Base-by-base conservation (phyloP, 768 basidiomycete species). In the Mycena vitilis region DNA sequence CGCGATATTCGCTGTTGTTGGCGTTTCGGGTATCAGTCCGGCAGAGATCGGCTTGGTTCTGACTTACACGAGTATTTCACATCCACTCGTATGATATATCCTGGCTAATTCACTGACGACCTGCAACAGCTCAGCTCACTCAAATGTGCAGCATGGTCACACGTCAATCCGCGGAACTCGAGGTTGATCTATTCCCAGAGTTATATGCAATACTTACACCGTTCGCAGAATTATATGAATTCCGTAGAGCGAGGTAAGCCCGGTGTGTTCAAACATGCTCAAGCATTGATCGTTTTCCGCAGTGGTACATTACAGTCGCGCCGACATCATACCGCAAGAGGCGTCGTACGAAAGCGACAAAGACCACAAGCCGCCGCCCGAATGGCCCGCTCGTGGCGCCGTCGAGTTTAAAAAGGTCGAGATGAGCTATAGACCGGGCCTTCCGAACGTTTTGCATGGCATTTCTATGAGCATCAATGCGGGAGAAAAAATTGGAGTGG, bases 401-500 rank as follows among this genome's bases (percentile, higher is more conserved):
- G 85, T 95, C 72, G 82, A 86, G 55, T 89, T 94, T 77, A 81
- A 88, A 25, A 78, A 91, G 42, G 81, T 90, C 25, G 74, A 79
- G 6, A 85, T 91, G 86, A 81, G 81, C 20, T 94, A 95, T 74
- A 81, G 93, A 23, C 85, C 88, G 0, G 91, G 89, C 5, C 81
- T 94, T n/a, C 92, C 92, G 0, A 84, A 86, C 16, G 92, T 94
- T 4, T 82, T 95, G 44, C 88, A 89, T 71, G 87, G 87, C 0
- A 80, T 94, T 22, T 85, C 85, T 6, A 54, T 94, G 71, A 78
- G 78, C n/a, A 85, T 94, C 52, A 77, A 81, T 2, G 86, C 86
- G 0, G 89, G 90, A 0, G 91, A 95, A 78, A 92, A 93, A 81
- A 88, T 94, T 62, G 93, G 92, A 16, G 87, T 94, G 44, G 91